Evolutionary conservation across 306 rosid species (phyloP).

Genomic region (Cucurbita pepo): DNA sequence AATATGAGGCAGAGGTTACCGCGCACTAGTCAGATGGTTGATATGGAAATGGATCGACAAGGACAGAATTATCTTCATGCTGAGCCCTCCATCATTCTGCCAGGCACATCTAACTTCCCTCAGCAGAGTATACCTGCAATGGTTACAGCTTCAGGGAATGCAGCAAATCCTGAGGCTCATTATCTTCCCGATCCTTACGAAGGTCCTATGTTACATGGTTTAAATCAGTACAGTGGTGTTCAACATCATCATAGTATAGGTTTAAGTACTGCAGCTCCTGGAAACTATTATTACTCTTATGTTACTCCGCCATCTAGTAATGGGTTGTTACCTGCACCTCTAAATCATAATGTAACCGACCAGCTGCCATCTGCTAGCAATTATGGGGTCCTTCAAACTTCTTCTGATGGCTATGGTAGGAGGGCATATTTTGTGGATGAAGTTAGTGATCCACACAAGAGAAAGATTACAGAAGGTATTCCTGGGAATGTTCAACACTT

Average conservation of each 20-base stretch:
- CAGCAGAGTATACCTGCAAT: constrained; percentile 41
- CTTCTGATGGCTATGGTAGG: constrained; percentile 53
- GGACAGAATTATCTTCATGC: constrained; percentile 46
- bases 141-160: constrained; percentile 49
- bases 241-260: constrained; percentile 57
- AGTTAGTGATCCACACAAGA: constrained; percentile 65
- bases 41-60: constrained; percentile 58
- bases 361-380: constrained; percentile 45
- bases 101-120: constrained; percentile 26
- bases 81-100: constrained; percentile 37
- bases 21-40: constrained; percentile 35
- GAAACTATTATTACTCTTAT: constrained; percentile 48
- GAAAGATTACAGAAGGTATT: constrained; percentile 51
- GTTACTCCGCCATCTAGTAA: constrained; percentile 49
- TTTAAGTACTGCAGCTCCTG: constrained; percentile 31
- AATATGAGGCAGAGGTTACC: constrained; percentile 39
- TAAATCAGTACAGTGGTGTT: constrained; percentile 37
- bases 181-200: constrained; percentile 55
- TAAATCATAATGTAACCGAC: constrained; percentile 38
- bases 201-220: constrained; percentile 42
- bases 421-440: constrained; percentile 45
- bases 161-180: constrained; percentile 32
- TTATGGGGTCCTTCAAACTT: background rate
- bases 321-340: constrained; percentile 44
- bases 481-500: constrained; percentile 48